Evolutionary conservation across 164 flowering plant genomes (phyloP).

Genomic region (Piper betle): DNA sequence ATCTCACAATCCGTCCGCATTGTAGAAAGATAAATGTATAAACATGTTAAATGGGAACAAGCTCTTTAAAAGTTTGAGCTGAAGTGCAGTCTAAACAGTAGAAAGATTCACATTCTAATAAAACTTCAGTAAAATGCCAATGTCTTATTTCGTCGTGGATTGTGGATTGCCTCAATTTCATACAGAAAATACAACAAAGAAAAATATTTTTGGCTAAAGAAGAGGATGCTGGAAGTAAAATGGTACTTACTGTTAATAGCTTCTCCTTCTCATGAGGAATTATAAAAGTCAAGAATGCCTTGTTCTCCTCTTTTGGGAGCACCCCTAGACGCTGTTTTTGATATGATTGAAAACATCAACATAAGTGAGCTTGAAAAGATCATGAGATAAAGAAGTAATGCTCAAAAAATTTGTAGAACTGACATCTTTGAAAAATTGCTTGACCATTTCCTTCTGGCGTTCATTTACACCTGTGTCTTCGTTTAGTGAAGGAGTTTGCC

Average conservation of each 20-base stretch:
- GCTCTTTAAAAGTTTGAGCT: too few species aligned
- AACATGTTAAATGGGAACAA: too few species aligned
- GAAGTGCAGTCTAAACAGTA: too few species aligned
- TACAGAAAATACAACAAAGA: neutral
- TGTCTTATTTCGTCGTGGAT: too few species aligned
- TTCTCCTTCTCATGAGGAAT: constrained; percentile 75
- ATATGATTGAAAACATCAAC: constrained; percentile 5
- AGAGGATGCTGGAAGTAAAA: neutral
- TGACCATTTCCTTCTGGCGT: constrained; percentile 44
- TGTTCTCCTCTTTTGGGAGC: constrained; percentile 72
- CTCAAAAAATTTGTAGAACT: neutral
- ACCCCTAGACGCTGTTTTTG: constrained; percentile 52
- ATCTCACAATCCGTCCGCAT: too few species aligned
- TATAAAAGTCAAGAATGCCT: constrained; percentile 62
- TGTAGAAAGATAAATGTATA: too few species aligned
- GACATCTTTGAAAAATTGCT: constrained; percentile 59
- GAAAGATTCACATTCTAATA: too few species aligned
- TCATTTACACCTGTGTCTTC: constrained; percentile 11
- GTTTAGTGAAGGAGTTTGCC: constrained; percentile 17
- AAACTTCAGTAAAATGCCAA: too few species aligned
- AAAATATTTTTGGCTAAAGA: neutral
- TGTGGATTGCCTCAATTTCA: too few species aligned
- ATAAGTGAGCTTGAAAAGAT: constrained; percentile 7
- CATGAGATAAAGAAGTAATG: neutral
- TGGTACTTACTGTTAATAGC: constrained; percentile 38